Evolutionary conservation across 768 basidiomycete species (phyloP), one percentile per base, ranked within the genome.

Genomic region (Cystofilobasidium macerans): DNA sequence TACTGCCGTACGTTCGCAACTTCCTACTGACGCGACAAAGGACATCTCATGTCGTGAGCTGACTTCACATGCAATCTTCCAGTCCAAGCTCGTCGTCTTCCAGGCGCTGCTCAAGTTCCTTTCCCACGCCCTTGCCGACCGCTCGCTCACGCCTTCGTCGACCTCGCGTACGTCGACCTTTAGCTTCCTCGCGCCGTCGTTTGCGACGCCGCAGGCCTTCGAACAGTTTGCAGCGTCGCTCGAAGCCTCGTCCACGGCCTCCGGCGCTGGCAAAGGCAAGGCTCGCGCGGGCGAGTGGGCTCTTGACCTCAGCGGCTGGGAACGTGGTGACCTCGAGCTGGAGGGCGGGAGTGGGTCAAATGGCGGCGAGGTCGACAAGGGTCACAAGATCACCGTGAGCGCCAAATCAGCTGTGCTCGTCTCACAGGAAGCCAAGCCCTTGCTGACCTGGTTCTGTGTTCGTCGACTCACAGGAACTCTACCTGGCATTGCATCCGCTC

Each of bases 71-170:
- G 60, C 64, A 71, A 1, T n/a, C 30, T 33, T 16, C 26, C 56
- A 89, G 88, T 89, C 89, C 16, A 89, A 86, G 76, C 81, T 87
- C 61, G 80, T 85, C n/a, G 82, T 90, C 13, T 76, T 90, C 66
- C 81, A 78, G 64, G 90, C 89, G 2, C 77, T 92, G 43, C 79
- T 84, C 18, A 79, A 78, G 2, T 91, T 91, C 73, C 79, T 92
- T 26, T 77, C 76, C 18, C 71, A 81, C 57, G 9, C 53, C 65
- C 12, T 62, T 35, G 64, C 69, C 9, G 70, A 69, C 75, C 35
- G 42, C 35, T 28, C 57, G 51, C 69, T 43, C 38, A 61, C 65
- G 66, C 67, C 60, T 69, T 36, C 65, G 26, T 30, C 59, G 32
- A n/a, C 65, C 42, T 58, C 66, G 8, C 60, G 60, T n/a, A 35